Percentiles rank a stretch among this genome's conserved stretches.
Conservation (phyloP, 306 rosid genomes). For the Betula pendula region DNA sequence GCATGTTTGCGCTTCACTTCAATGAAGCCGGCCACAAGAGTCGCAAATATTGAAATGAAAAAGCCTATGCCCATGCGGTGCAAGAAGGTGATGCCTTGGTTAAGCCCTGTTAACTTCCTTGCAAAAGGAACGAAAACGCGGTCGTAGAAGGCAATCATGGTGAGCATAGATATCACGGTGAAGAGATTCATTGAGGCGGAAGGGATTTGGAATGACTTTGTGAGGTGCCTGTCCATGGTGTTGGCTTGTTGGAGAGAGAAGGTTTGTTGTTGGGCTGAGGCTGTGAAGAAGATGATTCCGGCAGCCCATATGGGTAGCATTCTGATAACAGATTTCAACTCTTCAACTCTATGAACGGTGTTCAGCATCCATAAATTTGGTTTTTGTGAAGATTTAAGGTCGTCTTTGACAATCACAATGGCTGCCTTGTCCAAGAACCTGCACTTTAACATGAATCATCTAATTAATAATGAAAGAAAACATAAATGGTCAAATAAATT, state of each 20-base stretch:
- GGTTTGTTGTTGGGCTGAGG: conserved; percentile 49
- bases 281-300: conserved; percentile 48
- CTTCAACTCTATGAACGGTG: conserved; percentile 57
- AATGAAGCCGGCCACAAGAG: conserved; percentile 47
- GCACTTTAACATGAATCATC: conserved; percentile 8
- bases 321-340: conserved; percentile 47
- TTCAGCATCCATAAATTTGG: conserved; percentile 46
- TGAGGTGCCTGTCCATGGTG: conserved; percentile 43
- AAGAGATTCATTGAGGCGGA: conserved; percentile 49
- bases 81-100: conserved; percentile 46
- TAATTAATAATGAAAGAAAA: too few relatives aligned
- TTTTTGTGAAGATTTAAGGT: conserved; percentile 10
- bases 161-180: conserved; percentile 38
- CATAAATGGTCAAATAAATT: too few relatives aligned
- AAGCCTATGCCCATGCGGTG: conserved; percentile 55
- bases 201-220: conserved; percentile 46
- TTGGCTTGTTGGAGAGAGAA: conserved; percentile 50
- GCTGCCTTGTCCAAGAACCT: conserved; percentile 58
- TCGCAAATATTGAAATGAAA: conserved; percentile 45
- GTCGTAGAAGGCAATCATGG: conserved; percentile 45
- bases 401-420: conserved; percentile 35
- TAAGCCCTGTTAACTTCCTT: conserved; percentile 41
- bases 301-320: conserved; percentile 58
- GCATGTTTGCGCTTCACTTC: conserved; percentile 36
- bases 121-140: conserved; percentile 39